Evolutionary conservation across 2,329 filamentous ascomycete species (phyloP).

Genomic region (Coniochaeta sp.): DNA sequence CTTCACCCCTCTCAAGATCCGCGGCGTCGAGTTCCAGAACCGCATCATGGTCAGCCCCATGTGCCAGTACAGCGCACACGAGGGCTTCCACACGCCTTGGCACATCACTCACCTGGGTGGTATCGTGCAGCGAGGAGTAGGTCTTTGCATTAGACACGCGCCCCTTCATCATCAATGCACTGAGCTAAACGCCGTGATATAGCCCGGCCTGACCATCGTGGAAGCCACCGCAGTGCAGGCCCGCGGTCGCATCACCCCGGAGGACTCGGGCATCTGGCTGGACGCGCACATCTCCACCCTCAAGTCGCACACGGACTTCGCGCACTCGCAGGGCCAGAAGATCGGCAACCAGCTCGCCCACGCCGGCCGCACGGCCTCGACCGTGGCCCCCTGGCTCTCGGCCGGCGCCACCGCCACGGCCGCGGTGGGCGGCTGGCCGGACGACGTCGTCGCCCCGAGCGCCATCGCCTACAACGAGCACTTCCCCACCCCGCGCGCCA

Average conservation of each 20-base stretch:
- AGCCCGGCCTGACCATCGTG: constrained; percentile 54
- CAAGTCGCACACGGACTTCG: constrained; percentile 28
- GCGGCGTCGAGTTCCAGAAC: constrained; percentile 35
- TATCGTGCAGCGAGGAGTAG: constrained; percentile 55
- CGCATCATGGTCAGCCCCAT: constrained; percentile 38
- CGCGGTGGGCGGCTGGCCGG: constrained; percentile 34
- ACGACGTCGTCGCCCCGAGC: constrained; percentile 26
- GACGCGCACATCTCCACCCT: constrained; percentile 27
- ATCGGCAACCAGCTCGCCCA: constrained; percentile 67
- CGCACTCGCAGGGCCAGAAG: constrained; percentile 48
- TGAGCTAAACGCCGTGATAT: not conserved
- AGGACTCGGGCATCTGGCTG: constrained; percentile 34
- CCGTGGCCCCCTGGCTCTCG: constrained; percentile 48
- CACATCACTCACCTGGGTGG: constrained; percentile 68
- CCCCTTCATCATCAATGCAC: not conserved
- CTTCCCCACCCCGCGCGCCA: constrained; percentile 40
- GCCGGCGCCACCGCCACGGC: constrained; percentile 42
- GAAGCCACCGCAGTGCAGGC: constrained; percentile 63
- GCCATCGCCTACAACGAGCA: constrained; percentile 18
- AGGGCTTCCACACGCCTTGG: constrained; percentile 62
- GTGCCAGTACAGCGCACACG: constrained; percentile 37
- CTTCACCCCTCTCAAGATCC: constrained; percentile 38
- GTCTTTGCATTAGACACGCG: not conserved
- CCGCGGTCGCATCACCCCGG: constrained; percentile 65
- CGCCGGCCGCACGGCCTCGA: constrained; percentile 53